These are phyloP conservation scores for Oryza glumipatula DNA, from an alignment of 176 grass and related monocot species.

Conservation along the genomic window DNA sequence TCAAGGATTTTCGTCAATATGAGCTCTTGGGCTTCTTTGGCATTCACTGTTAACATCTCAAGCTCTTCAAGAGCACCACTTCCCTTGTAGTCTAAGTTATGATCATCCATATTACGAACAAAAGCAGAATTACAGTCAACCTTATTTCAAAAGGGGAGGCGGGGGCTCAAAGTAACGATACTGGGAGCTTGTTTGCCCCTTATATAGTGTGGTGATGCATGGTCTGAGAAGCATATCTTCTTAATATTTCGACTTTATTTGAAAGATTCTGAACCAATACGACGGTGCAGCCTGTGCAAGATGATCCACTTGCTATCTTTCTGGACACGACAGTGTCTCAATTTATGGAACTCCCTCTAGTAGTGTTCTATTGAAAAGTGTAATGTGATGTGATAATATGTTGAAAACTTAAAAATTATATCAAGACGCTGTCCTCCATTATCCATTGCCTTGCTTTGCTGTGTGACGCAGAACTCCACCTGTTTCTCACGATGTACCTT, in stretches of 20 bases:
- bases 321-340: slow-evolving; percentile 50
- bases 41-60: slow-evolving; percentile 67
- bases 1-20: slow-evolving; percentile 64
- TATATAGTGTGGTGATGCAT: slow-evolving; percentile 54
- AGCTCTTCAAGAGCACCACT: slow-evolving; percentile 63
- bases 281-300: slow-evolving; percentile 27
- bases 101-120: slow-evolving; percentile 54
- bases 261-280: slow-evolving; percentile 43
- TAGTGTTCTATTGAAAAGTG: slow-evolving; percentile 49
- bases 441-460: slow-evolving; percentile 35
- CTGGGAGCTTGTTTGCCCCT: slow-evolving; percentile 36
- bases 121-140: slow-evolving; percentile 29
- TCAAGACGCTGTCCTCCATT: slow-evolving; percentile 31
- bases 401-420: slow-evolving; percentile 37
- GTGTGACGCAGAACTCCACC: slow-evolving; percentile 45
- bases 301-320: slow-evolving; percentile 47
- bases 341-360: slow-evolving; percentile 51
- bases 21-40: slow-evolving; percentile 62
- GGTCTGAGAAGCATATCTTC: slow-evolving; percentile 42
- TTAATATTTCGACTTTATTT: slow-evolving; percentile 39
- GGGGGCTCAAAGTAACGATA: slow-evolving; percentile 42
- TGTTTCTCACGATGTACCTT: slow-evolving; percentile 44
- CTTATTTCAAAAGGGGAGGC: slow-evolving; percentile 37
- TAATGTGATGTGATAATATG: slow-evolving; percentile 26
- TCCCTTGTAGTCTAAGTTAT: slow-evolving; percentile 57